Base-by-base conservation (phyloP, 768 basidiomycete species). In the Mycena maculata region DNA sequence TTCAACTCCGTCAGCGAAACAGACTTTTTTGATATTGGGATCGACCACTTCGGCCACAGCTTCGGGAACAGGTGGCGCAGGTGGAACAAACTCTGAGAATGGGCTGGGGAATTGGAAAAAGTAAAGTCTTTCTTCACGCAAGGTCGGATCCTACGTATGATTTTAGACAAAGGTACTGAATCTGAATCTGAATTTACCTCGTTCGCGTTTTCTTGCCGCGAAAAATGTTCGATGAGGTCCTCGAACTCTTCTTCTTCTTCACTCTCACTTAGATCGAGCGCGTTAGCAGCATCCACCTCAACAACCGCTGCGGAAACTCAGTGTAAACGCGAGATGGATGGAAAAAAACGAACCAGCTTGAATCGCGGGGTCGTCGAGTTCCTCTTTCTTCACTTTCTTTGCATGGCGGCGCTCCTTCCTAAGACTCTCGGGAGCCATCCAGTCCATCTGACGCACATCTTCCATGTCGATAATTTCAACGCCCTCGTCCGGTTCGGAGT, bases 71-170 rank as follows among this genome's bases (percentile, higher is more conserved):
- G 79, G 74, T 11, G 75, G 73, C 22, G 79, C 66, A 10, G 77
- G 68, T 9, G 75, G 80, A 2, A 81, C 64, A 78, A 96, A 96
- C 6, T 81, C 84, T 0, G 95, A 95, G 78, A 98, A 96, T 0
- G 94, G 92, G 11, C 83, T 76, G 0, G 96, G 96, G 73, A 97
- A 97, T 75, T 96, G 95, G 81, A 97, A 96, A 71, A 95, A 90
- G 74, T 92, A 97, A 4, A 97, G 79, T 22, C 86, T 84, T 59
- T 93, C 90, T 76, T 88, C 89, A 57, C 83, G 84, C 39, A 85
- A 70, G 54, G 80, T 75, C 28, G 82, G 72, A 61, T 87, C 87
- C 88, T 90, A 71, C 23, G 45, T 31, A 56, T 39, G 12, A 59
- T 31, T 39, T 31, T 39, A 48, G 12, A 42, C 58, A 59, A 57